Percentiles rank a stretch among this genome's conserved stretches.
Evolutionary conservation across 106 monocot species (phyloP).

Genomic region (Dendrobium catenatum): DNA sequence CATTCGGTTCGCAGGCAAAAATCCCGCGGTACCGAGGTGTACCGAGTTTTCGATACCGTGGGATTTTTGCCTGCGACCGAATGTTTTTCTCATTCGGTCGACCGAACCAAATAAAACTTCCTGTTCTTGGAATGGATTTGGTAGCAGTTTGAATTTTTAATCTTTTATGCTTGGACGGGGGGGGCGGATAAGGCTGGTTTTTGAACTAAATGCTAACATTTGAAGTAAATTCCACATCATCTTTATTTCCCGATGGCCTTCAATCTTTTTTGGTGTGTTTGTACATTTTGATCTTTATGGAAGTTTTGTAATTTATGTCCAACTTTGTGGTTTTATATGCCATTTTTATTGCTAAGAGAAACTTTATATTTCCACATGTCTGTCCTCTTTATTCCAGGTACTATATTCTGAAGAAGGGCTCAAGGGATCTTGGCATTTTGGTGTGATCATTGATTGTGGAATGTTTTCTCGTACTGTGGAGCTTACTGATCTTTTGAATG

Average conservation of each 20-base stretch:
- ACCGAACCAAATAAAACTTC: too few relatives aligned
- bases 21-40: too few relatives aligned
- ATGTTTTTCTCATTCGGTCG: too few relatives aligned
- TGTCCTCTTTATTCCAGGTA: constrained; percentile 22
- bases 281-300: background rate
- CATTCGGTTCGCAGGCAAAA: too few relatives aligned
- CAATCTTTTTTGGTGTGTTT: background rate
- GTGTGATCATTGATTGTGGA: constrained; percentile 16
- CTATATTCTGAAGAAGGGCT: constrained; percentile 39
- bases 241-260: background rate
- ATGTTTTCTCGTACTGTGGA: constrained; percentile 22
- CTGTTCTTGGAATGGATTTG: too few relatives aligned
- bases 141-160: too few relatives aligned
- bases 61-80: too few relatives aligned
- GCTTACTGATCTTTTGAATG: constrained; percentile 29
- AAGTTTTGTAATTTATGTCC: background rate
- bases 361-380: background rate
- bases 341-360: background rate
- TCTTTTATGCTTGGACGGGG: too few relatives aligned
- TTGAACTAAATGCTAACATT: constrained; percentile 1
- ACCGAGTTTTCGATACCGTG: too few relatives aligned
- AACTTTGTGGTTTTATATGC: background rate
- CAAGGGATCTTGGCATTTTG: constrained; percentile 49
- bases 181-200: background rate
- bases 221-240: background rate